Base-by-base conservation (phyloP, 129 eudicot genomes). In the Sambucus nigra region DNA sequence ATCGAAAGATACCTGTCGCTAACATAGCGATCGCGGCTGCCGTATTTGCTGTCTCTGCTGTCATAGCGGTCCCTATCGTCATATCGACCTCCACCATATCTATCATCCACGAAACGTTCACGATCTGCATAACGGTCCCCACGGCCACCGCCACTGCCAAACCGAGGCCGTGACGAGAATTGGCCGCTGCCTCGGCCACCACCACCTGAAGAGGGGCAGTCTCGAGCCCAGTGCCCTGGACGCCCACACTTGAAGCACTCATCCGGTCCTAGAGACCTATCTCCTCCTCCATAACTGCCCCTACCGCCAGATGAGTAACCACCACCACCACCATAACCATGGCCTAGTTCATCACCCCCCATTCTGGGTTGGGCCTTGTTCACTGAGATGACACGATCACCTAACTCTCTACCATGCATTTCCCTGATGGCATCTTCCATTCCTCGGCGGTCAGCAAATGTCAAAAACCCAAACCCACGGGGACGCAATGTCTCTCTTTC, bases 171-270 rank as follows among this genome's bases (percentile, higher is more conserved):
- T 17, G 94, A 79, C 7, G 83, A 70, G 53, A 75, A 73, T 40
- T 73, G 78, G 35, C 72, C 73, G 67, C 73, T 74, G 29, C 76
- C 76, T 13, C 88, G 67, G 17, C 76, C 83, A 18, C 89, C 86
- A 15, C 89, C 83, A 19, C 81, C 89, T 4, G 73, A 77, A 40
- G 88, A 85, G 28, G 95, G 94, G 70, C 98, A 89, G 33, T 89
- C 95, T 39, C 95, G 81, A 61, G 98, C 98, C 95, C 95, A 89
- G 20, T 89, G 98, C 5, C 98, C 98, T 1, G 80, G 61, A 22
- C 98, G 88, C 22, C 98, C 98, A 69, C 98, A 89, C 81, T 79
- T 89, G 61, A 89, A 89, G 79, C 98, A 89, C 53, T 85, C 95
- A 46, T 79, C 95, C 49, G 62, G 93, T 38, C 85, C 97, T n/a